A percentile compares a stretch with the other conserved stretches of the same genome.
Conservation (phyloP, 345 rosid genomes). For the Aquilaria malaccensis region DNA sequence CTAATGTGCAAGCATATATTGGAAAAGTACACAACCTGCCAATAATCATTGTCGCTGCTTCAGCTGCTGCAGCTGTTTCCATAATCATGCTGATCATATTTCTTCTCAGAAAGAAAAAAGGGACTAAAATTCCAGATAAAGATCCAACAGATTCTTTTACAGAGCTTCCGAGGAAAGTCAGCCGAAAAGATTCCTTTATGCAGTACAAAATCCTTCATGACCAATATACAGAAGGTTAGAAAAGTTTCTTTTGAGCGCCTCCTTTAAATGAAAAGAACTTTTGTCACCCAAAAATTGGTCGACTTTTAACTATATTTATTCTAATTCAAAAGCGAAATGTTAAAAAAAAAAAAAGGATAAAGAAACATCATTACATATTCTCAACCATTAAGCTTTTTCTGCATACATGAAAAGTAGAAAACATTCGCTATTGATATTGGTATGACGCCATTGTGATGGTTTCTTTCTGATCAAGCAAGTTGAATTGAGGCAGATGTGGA, state of each 20-base stretch:
- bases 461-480: background rate
- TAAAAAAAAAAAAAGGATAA: no score
- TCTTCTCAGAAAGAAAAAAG: slow-evolving; percentile 11
- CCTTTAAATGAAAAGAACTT: no score
- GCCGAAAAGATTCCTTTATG: slow-evolving; percentile 12
- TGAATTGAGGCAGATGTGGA: slow-evolving; percentile 13
- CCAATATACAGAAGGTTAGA: background rate
- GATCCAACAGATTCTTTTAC: background rate
- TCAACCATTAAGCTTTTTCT: no score
- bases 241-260: background rate
- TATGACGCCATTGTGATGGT: no score
- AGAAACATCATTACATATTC: no score
- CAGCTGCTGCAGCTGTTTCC: slow-evolving; percentile 12
- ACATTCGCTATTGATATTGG: no score
- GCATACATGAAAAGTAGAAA: no score
- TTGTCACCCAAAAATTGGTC: no score
- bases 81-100: slow-evolving; percentile 13
- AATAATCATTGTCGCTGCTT: slow-evolving; percentile 8
- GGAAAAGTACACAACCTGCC: slow-evolving; percentile 7
- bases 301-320: no score
- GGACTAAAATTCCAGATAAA: slow-evolving; percentile 1
- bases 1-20: no score
- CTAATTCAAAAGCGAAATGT: no score
- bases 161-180: slow-evolving; percentile 4
- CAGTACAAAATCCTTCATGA: slow-evolving; percentile 2